phyloP scores from a whole-genome alignment of 768 basidiomycete genomes.

The Mycena amicta region DNA sequence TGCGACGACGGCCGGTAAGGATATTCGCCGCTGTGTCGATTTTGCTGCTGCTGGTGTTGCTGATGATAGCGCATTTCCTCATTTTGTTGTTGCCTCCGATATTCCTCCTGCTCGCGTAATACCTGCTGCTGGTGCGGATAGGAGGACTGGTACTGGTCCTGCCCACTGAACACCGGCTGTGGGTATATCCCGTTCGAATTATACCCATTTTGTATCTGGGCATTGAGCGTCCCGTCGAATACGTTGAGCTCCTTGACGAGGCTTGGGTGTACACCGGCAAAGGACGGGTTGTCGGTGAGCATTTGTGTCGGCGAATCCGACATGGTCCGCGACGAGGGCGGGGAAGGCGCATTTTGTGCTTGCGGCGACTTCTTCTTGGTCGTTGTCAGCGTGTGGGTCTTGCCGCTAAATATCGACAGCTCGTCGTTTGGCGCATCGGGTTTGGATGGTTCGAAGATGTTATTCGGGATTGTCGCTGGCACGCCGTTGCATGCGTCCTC shows the following conservation, averaged over 20 bases:
- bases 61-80: slow-evolving; percentile 24
- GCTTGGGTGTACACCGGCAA: slow-evolving; percentile 56
- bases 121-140: slow-evolving; percentile 32
- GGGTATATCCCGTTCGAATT: slow-evolving; percentile 38
- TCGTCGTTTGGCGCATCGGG: slow-evolving; percentile 60
- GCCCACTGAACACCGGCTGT: slow-evolving; percentile 28
- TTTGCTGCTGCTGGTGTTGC: slow-evolving; percentile 24
- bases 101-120: slow-evolving; percentile 29
- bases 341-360: slow-evolving; percentile 16
- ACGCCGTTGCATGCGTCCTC: slow-evolving; percentile 50
- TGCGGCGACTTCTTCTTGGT: slow-evolving; percentile 36
- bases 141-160: slow-evolving; percentile 25
- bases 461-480: slow-evolving; percentile 47
- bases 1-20: slow-evolving; percentile 19
- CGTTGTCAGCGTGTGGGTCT: slow-evolving; percentile 63
- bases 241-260: slow-evolving; percentile 55
- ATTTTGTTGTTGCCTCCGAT: slow-evolving; percentile 26
- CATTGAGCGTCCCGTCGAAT: slow-evolving; percentile 58
- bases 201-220: slow-evolving; percentile 53
- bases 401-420: slow-evolving; percentile 75
- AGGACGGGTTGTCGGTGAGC: slow-evolving; percentile 39
- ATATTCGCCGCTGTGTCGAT: too few relatives aligned
- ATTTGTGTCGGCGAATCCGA: slow-evolving; percentile 36
- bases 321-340: slow-evolving; percentile 27
- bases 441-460: slow-evolving; percentile 60